phyloP scores from a whole-genome alignment of 148 eudicot genomes.

The Diospyros lotus region DNA sequence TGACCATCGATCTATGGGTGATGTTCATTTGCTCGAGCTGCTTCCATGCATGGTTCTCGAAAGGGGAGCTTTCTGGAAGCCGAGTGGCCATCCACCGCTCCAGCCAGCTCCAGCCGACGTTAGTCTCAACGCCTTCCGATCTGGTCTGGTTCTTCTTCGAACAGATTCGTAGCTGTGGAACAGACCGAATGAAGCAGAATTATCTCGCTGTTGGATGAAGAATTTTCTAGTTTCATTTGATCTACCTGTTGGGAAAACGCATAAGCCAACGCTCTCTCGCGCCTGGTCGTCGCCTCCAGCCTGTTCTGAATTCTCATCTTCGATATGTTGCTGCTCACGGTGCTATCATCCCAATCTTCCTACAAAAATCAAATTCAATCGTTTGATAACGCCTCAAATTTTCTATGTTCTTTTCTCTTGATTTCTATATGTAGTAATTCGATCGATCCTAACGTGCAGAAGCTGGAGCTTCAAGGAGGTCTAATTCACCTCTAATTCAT shows the following conservation, averaged over 20 bases:
- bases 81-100: constrained; percentile 97
- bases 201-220: background rate
- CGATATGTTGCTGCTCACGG: constrained; percentile 53
- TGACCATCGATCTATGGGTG: constrained; percentile 25
- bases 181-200: background rate
- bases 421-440: too few species aligned
- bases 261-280: constrained; percentile 85
- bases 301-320: constrained; percentile 63
- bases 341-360: constrained; percentile 90
- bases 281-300: constrained; percentile 80
- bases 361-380: constrained; percentile 17
- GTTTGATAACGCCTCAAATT: background rate
- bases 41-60: constrained; percentile 31
- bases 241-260: constrained; percentile 89
- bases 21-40: constrained; percentile 25
- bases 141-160: constrained; percentile 59
- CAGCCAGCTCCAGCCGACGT: constrained; percentile 81
- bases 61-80: constrained; percentile 37
- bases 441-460: too few species aligned
- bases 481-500: background rate
- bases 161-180: constrained; percentile 58
- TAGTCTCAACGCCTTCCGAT: constrained; percentile 40
- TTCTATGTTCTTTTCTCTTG: too few species aligned
- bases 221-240: background rate
- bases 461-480: too few species aligned